Evolutionary conservation across 768 basidiomycete genomes (phyloP), one percentile per base, ranked within the genome.

Genomic region (Chalciporus piperatus): DNA sequence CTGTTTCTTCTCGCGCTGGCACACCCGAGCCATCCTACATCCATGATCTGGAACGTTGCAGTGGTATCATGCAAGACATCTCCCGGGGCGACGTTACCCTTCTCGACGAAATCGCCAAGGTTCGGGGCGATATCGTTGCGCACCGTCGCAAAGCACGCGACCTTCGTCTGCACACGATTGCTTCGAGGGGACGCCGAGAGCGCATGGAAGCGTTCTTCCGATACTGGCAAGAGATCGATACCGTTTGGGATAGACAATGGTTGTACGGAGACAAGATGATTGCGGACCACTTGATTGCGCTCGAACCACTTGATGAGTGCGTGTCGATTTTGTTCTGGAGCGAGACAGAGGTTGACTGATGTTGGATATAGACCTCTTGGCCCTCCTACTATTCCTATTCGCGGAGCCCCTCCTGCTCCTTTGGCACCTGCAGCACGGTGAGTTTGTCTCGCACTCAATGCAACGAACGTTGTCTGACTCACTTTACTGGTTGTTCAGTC

Each of bases 171-270:
- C 53, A 63, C 8, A 56, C 57, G 1, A 58, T 59, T 42, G 62
- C 56, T 0, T 64, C 68, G 48, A 49, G 13, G 25, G 64, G 55
- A 14, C 54, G 68, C 13, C 51, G 64, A 45, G 59, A 60, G 40
- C 51, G 68, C 13, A 60, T 70, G 57, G 60, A 68, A 17, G 27
- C 52, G 8, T 69, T 57, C 22, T 70, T 63, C 33, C 47, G 50
- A 27, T 59, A 66, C 30, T 70, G 69, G 65, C 55, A 57, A 23
- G 53, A 70, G 23, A 59, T 55, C 5, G 52, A 58, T 12, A 56
- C 59, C 2, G 43, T 5, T 4, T 65, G 69, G 65, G 54, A 59
- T 33, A 58, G 56, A 22, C 11, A 51, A n/a, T 68, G 68, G 68
- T 12, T 68, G 28, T 63, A 59, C 23, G 60, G 55, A 27, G 54